These are phyloP conservation scores for Claviceps pazoutovae DNA, from an alignment of 2,329 filamentous ascomycete genomes.

Conservation along the genomic window DNA sequence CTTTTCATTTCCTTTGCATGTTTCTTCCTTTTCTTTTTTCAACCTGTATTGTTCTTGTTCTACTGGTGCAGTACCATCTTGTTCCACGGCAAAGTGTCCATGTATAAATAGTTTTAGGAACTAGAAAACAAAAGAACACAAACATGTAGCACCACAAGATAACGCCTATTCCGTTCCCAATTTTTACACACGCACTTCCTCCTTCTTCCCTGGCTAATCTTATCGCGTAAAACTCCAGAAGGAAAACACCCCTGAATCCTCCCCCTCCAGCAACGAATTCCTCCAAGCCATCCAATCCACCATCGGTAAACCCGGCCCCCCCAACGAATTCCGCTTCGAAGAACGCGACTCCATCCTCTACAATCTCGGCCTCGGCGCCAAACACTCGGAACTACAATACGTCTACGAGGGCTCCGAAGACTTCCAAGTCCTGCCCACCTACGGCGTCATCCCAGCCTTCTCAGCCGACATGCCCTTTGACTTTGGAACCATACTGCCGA, in stretches of 20 bases:
- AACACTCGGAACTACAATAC: constrained; percentile 72
- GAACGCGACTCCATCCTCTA: constrained; percentile 89
- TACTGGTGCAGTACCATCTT: neutral
- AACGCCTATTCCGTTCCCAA: too few species aligned
- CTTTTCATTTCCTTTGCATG: neutral
- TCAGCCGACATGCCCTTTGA: constrained; percentile 67
- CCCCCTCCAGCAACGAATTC: constrained; percentile 43
- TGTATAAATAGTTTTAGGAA: constrained; percentile 10
- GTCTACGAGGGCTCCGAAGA: constrained; percentile 84
- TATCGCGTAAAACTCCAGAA: neutral
- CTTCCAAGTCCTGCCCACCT: constrained; percentile 92
- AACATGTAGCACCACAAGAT: neutral
- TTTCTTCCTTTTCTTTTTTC: constrained; percentile 7
- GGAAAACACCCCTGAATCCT: constrained; percentile 5
- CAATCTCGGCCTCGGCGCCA: constrained; percentile 87
- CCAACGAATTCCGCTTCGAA: constrained; percentile 67
- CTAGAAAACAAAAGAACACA: constrained; percentile 5
- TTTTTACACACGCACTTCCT: too few species aligned
- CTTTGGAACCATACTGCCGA: constrained; percentile 73
- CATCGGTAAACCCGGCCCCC: constrained; percentile 53
- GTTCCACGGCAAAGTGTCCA: neutral
- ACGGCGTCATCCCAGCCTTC: constrained; percentile 90
- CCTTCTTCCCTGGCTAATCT: too few species aligned
- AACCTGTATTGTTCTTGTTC: constrained; percentile 1
- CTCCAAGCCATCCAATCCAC: constrained; percentile 64